phyloP scores from a whole-genome alignment of 169 alveolate species.

The Babesia gibsoni region DNA sequence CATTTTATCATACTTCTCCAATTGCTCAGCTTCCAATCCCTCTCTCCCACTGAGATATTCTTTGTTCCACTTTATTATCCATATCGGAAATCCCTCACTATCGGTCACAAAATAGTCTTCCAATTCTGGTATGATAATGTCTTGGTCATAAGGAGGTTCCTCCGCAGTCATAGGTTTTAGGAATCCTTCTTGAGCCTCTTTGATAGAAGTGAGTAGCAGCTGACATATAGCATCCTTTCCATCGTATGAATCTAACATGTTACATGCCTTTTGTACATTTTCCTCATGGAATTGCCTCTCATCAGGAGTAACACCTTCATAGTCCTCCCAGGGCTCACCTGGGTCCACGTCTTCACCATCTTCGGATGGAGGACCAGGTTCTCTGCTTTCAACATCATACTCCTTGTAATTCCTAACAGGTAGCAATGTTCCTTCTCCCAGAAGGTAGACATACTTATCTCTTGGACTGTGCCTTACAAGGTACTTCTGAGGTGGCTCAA shows the following conservation, averaged over 20 bases:
- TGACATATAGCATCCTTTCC: constrained; percentile 36
- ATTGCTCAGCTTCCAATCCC: neutral
- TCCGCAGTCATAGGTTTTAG: neutral
- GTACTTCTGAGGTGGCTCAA: neutral
- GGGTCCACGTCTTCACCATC: neutral
- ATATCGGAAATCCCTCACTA: constrained; percentile 4
- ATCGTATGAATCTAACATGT: neutral
- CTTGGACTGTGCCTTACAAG: neutral
- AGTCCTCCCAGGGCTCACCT: neutral
- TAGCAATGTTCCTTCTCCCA: constrained; percentile 11
- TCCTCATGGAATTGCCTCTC: neutral
- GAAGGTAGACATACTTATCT: constrained; percentile 2
- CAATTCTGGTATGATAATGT: neutral
- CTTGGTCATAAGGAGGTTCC: neutral
- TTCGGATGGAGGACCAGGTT: neutral
- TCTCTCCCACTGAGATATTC: constrained; percentile 20
- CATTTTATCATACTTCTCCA: constrained; percentile 24
- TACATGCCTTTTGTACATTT: neutral
- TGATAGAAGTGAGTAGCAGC: constrained; percentile 20
- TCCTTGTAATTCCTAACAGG: neutral
- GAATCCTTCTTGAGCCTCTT: constrained; percentile 15
- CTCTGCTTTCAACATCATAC: neutral
- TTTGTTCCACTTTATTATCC: neutral
- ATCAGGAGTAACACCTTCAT: neutral
- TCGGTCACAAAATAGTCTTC: neutral